Evolutionary conservation across 75 land plant genomes (phyloP), one percentile per base, ranked within the genome.

Genomic region (Sequoiadendron giganteum): DNA sequence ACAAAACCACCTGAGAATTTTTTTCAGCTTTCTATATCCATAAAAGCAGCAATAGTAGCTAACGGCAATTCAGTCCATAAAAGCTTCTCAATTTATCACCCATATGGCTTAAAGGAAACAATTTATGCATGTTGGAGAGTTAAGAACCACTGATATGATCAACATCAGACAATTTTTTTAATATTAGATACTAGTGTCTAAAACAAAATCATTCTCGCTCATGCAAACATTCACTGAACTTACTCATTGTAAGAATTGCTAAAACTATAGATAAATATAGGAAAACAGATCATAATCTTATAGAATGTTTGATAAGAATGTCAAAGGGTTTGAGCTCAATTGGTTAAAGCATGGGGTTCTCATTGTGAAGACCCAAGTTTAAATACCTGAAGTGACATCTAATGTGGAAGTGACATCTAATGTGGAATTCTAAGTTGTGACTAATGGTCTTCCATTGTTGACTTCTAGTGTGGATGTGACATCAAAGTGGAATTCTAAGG

Each of bases 131-230:
- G 45, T 39, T 19, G 32, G 28, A 85, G 56, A 39, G 11, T 32
- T 78, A 3, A 36, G 43, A 36, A 4, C 45, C 18, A 78, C 16
- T 38, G 7, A 78, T 5, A 39, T 78, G 14, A 43, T 82, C 32
- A 82, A 82, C n/a, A 43, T 82, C 49, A 82, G 47, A 82, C 84
- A 82, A 40, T 32, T 45, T n/a, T n/a, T 81, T 8, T 81, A n/a
- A 82, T 47, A 45, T 75, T 25, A n/a, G 2, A 82, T 45, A 14
- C 38, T 10, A 75, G 5, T 34, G 38, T 34, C 38, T 34, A 34
- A 34, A 75, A 34, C 77, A 34, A 32, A 34, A 10, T 32, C 34
- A 9, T 13, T 32, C 38, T 34, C 25, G 10, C 77, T 75, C 21
- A 14, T 82, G 32, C 25, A 72, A 47, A 19, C 15, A 88, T 45